These are phyloP conservation scores for Podospora pseudopauciseta DNA, from an alignment of 495 filamentous ascomycete species.

Conservation along the genomic window DNA sequence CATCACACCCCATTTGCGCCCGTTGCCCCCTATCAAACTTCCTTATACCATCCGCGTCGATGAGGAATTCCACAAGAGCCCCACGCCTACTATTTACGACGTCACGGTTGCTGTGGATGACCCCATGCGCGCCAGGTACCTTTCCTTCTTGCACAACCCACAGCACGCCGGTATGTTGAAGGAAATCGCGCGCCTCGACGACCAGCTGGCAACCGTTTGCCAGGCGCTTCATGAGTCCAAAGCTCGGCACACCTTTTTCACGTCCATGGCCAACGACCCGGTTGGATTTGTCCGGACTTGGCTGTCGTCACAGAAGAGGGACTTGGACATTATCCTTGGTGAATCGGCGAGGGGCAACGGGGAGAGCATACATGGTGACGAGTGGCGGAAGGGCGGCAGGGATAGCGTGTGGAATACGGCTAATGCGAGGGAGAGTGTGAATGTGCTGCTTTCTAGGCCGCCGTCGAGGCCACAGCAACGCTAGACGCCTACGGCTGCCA, in stretches of 20 bases:
- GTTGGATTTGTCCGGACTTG: conserved; percentile 76
- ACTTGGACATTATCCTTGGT: conserved; percentile 84
- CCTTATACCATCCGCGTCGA: conserved; percentile 94
- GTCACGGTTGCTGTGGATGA: conserved; percentile 81
- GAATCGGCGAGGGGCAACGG: conserved; percentile 68
- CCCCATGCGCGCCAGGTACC: conserved; percentile 66
- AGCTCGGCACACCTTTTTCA: conserved; percentile 81
- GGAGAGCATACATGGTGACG: conserved; percentile 53
- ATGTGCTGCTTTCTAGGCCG: conserved; percentile 42
- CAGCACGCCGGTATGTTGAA: conserved; percentile 61
- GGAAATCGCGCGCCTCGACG: conserved; percentile 69
- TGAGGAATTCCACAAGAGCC: conserved; percentile 67
- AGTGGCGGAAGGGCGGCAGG: conserved; percentile 53
- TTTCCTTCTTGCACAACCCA: conserved; percentile 54
- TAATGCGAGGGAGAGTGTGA: conserved; percentile 56
- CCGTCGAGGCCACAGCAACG: conserved; percentile 24
- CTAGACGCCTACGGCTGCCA: not conserved
- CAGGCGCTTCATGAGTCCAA: conserved; percentile 75
- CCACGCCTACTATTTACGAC: conserved; percentile 78
- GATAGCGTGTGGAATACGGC: conserved; percentile 51
- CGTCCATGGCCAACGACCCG: conserved; percentile 71
- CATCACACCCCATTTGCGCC: conserved; percentile 67
- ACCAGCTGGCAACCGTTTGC: conserved; percentile 74
- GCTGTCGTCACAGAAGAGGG: conserved; percentile 82
- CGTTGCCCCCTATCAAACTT: conserved; percentile 78